Base-by-base conservation (phyloP, 2,329 filamentous ascomycete genomes). In the Neofusicoccum cordaticola region DNA sequence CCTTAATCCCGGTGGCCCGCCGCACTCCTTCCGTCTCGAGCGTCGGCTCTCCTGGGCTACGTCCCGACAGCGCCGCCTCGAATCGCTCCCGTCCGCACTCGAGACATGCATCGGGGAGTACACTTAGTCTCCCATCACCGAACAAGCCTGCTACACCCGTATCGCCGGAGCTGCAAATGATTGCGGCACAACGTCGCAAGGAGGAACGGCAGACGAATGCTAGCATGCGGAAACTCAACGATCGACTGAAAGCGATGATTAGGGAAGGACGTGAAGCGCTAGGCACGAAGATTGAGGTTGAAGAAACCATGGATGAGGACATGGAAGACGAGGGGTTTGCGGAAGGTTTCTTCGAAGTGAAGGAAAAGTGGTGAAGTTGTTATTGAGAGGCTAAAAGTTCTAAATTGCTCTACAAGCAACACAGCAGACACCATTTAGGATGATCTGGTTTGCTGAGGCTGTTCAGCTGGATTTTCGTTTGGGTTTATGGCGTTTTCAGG, bases 251-350 rank as follows among this genome's bases (percentile, higher is more conserved):
- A 72, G 90, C 89, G 39, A 92, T 99, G 90, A 96, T 99, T 63
- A 84, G 88, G 1, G 90, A 98, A 77, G 95, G 93, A 0, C 90
- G 90, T 70, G 90, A 95, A 75, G 95, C 95, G 1, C 79, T 99
- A 17, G 93, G 81, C 6, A 80, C 77, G 19, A 82, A 78, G 65
- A 71, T 80, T 34, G 75, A 79, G 35, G 68, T 78, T 15, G 77
- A 81, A 45, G 73, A 69, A 11, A 70, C 68, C 22, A 68, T 60
- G 22, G 65, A 71, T 44, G 67, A 70, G 11, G 42, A 74, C 13
- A 67, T 72, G 62, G 72, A 74, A 27, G 72, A 73, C 42, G 73
- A 75, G 35, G 70, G 69, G 7, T 72, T 71, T 64, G 69, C 70
- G 15, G 72, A 74, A 22, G 35, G 57, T 31, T 48, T 35, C 34